These are phyloP conservation scores for Aspergillus nomiae DNA, from an alignment of 2,329 filamentous ascomycete species.

Conservation along the genomic window DNA sequence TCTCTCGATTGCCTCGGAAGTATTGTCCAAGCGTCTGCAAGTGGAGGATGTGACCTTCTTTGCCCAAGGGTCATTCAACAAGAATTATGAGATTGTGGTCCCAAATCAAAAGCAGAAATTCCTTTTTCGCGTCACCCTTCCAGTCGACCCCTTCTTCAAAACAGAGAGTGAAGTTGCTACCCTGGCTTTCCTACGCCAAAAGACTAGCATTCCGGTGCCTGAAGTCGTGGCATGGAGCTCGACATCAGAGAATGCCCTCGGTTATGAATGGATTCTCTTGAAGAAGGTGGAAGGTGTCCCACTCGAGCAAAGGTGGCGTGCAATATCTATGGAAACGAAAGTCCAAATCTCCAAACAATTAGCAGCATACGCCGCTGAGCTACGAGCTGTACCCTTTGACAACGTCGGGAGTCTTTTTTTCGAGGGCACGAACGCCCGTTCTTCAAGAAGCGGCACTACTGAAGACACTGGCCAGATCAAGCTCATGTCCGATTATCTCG, in stretches of 20 bases:
- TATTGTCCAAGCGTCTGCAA: background rate
- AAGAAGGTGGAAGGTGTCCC: background rate
- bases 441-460: background rate
- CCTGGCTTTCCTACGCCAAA: background rate
- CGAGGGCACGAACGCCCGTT: background rate
- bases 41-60: background rate
- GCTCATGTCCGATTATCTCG: background rate
- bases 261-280: background rate
- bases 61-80: background rate
- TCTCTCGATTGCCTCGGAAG: background rate
- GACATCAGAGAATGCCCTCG: background rate
- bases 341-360: background rate
- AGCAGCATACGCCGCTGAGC: background rate
- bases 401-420: background rate
- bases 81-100: background rate
- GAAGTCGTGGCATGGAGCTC: background rate
- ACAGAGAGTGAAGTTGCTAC: background rate
- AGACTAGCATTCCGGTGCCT: background rate
- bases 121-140: background rate
- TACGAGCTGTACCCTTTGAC: background rate
- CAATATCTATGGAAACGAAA: background rate
- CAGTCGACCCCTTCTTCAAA: background rate
- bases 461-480: background rate
- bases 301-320: background rate
- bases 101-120: background rate